These are phyloP conservation scores for Globisporangium acanthophoron DNA, from an alignment of 352 stramenopile species.

Conservation along the genomic window DNA sequence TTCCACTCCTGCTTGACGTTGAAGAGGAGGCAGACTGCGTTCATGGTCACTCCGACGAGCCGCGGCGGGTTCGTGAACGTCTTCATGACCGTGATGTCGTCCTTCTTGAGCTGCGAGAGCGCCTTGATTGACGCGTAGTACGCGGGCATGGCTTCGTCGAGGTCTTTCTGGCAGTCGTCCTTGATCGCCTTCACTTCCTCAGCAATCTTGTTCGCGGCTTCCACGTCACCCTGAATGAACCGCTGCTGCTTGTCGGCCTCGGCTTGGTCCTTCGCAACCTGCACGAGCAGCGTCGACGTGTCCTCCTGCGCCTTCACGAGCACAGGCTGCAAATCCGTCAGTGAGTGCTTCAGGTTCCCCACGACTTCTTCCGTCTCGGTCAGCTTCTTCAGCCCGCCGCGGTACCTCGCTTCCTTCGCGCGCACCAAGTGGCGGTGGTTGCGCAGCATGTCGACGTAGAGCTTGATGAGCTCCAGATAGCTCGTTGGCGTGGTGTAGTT, in stretches of 20 bases:
- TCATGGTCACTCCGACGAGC: slow-evolving; percentile 89
- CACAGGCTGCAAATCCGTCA: slow-evolving; percentile 90
- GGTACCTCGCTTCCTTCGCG: slow-evolving; percentile 77
- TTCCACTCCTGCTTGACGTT: slow-evolving; percentile 89
- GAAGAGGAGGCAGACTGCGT: slow-evolving; percentile 90
- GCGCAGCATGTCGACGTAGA: slow-evolving; percentile 91
- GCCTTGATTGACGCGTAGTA: slow-evolving; percentile 91
- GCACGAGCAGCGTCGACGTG: slow-evolving; percentile 72
- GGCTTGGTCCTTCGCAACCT: slow-evolving; percentile 90
- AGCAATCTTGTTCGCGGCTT: slow-evolving; percentile 88
- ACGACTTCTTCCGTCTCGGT: slow-evolving; percentile 92
- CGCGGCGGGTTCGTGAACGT: slow-evolving; percentile 89
- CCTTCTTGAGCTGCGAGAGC: slow-evolving; percentile 89
- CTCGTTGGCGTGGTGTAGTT: slow-evolving; percentile 96
- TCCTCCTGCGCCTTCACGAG: slow-evolving; percentile 88
- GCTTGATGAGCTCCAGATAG: slow-evolving; percentile 93
- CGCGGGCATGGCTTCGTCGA: slow-evolving; percentile 91
- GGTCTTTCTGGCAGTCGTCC: slow-evolving; percentile 91
- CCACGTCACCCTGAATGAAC: slow-evolving; percentile 88
- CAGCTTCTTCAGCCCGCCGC: slow-evolving; percentile 89
- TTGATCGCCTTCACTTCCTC: slow-evolving; percentile 92
- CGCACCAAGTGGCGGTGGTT: slow-evolving; percentile 82
- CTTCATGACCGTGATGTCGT: slow-evolving; percentile 90
- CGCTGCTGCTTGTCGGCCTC: slow-evolving; percentile 89
- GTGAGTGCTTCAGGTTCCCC: slow-evolving; percentile 85